Evolutionary conservation across 306 rosid genomes (phyloP).

Genomic region (Potentilla sterilis): DNA sequence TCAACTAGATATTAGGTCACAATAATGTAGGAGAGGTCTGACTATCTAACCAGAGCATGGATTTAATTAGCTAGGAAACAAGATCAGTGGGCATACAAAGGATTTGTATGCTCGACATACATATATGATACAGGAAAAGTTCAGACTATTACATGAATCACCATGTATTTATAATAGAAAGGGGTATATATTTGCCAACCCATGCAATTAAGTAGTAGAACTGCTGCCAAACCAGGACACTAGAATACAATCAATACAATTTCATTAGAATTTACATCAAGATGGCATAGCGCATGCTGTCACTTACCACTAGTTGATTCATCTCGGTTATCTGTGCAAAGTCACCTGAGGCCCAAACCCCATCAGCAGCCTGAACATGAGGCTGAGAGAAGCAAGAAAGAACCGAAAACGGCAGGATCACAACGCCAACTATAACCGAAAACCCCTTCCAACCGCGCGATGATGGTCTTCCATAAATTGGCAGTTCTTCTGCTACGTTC

Average conservation of each 20-base stretch:
- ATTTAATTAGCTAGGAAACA: not conserved
- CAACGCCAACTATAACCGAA: conserved; percentile 40
- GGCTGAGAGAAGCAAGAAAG: conserved; percentile 80
- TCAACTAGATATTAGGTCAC: not conserved
- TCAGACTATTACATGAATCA: not conserved
- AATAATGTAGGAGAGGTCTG: not conserved
- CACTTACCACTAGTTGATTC: conserved; percentile 90
- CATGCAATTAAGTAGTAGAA: not conserved
- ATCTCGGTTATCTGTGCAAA: conserved; percentile 67
- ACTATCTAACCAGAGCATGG: not conserved
- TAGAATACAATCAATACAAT: not conserved
- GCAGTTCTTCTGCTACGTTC: conserved; percentile 35
- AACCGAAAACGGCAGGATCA: conserved; percentile 62
- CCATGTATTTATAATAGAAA: not conserved
- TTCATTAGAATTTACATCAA: conserved; percentile 53
- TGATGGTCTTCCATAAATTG: conserved; percentile 32
- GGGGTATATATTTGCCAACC: not conserved
- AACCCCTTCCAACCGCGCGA: conserved; percentile 50
- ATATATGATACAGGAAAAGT: not conserved
- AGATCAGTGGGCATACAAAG: not conserved
- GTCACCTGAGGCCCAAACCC: conserved; percentile 63
- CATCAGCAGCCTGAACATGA: conserved; percentile 55
- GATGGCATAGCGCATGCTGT: conserved; percentile 96
- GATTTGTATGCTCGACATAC: not conserved
- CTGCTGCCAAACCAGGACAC: conserved; percentile 1